These are phyloP conservation scores for Mucor lusitanicus DNA, from an alignment of 371 early-diverging fungal species.

Conservation along the genomic window DNA sequence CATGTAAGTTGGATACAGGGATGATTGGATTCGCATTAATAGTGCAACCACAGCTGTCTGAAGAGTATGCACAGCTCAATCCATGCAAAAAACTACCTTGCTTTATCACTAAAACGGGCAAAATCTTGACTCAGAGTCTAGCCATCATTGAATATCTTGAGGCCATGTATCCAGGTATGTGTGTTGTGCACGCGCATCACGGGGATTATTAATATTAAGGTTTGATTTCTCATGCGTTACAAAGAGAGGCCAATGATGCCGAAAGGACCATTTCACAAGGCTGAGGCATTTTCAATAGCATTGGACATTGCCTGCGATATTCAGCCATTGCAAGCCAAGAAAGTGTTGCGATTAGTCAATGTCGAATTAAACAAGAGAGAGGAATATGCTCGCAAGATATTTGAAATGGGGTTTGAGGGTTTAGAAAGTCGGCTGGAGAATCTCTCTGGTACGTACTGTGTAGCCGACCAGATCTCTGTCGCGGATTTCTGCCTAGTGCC, in stretches of 20 bases:
- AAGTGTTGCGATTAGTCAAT: conserved; percentile 65
- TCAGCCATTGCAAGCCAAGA: conserved; percentile 84
- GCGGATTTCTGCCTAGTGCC: conserved; percentile 86
- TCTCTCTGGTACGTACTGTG: conserved; percentile 73
- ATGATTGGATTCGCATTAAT: neutral
- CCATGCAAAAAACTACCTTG: conserved; percentile 75
- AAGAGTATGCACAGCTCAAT: conserved; percentile 63
- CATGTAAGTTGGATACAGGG: conserved; percentile 1
- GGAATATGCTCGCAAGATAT: conserved; percentile 66
- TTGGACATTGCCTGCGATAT: conserved; percentile 77
- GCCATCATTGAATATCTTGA: conserved; percentile 92
- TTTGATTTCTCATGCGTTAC: neutral
- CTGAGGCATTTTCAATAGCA: conserved; percentile 63
- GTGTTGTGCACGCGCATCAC: neutral
- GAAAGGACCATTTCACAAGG: conserved; percentile 64
- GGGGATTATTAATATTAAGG: neutral
- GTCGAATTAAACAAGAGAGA: conserved; percentile 46
- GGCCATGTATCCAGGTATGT: conserved; percentile 58
- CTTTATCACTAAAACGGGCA: conserved; percentile 58
- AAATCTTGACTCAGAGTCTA: conserved; percentile 65
- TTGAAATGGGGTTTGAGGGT: conserved; percentile 65
- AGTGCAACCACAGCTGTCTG: conserved; percentile 31
- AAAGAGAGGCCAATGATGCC: conserved; percentile 70
- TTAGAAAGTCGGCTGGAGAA: conserved; percentile 66
- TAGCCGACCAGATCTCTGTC: conserved; percentile 81